phyloP scores from a whole-genome alignment of 2,329 filamentous ascomycete genomes.

The Arachnomyces sp. region DNA sequence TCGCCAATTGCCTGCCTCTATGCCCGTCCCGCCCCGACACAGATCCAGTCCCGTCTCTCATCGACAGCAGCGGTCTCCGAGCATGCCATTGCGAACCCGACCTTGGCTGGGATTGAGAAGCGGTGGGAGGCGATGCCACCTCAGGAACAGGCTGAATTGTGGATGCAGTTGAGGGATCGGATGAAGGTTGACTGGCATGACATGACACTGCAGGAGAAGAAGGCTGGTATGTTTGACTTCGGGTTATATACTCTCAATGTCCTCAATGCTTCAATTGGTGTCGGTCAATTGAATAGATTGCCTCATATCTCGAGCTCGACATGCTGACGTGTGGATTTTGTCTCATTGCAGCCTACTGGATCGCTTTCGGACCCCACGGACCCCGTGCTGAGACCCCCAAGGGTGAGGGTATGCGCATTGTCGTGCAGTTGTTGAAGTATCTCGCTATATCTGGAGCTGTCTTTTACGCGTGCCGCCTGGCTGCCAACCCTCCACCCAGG shows the following conservation, averaged over 20 bases:
- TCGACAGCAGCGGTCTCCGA: constrained; percentile 49
- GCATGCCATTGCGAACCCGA: constrained; percentile 96
- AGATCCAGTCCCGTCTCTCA: constrained; percentile 42
- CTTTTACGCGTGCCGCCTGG: constrained; percentile 64
- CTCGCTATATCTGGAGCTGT: constrained; percentile 59
- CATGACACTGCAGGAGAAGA: constrained; percentile 95
- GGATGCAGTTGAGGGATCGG: constrained; percentile 95
- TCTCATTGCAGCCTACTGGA: constrained; percentile 76
- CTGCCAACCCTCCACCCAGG: constrained; percentile 64
- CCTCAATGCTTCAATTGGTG: neutral
- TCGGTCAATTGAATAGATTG: neutral
- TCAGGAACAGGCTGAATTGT: constrained; percentile 97
- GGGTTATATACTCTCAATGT: constrained; percentile 30
- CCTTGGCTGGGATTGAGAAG: constrained; percentile 97
- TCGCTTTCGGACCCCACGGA: constrained; percentile 94
- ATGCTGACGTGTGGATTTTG: neutral
- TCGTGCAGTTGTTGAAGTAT: constrained; percentile 64
- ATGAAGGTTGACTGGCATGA: constrained; percentile 99
- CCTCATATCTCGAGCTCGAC: too few relatives aligned
- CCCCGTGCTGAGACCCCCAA: constrained; percentile 77
- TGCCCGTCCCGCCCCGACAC: constrained; percentile 29
- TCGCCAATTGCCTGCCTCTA: constrained; percentile 28
- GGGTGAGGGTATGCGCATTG: constrained; percentile 74
- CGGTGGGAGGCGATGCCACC: constrained; percentile 97
- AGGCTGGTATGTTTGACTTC: constrained; percentile 96